Evolutionary conservation across 176 grass and related monocot species (phyloP).

Genomic region (Raddia guianensis): DNA sequence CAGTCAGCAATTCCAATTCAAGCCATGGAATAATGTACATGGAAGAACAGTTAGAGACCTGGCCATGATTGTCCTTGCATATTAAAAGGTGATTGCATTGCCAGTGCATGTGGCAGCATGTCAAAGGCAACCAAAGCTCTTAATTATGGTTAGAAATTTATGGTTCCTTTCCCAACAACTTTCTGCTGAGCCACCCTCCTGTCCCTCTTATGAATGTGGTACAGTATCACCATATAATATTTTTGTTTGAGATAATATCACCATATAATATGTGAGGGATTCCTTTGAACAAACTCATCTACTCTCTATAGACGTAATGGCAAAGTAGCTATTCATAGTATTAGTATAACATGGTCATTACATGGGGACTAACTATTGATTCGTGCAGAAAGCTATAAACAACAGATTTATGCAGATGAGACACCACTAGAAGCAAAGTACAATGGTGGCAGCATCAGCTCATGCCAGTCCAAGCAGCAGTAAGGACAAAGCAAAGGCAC

Average conservation of each 20-base stretch:
- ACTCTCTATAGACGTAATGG: not conserved
- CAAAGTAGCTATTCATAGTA: not conserved
- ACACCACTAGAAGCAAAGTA: conserved; percentile 42
- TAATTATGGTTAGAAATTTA: conserved; percentile 26
- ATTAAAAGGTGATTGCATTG: conserved; percentile 7
- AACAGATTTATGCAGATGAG: conserved; percentile 33
- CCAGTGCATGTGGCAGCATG: conserved; percentile 14
- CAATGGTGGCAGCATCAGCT: conserved; percentile 32
- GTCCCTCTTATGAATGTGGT: conserved; percentile 21
- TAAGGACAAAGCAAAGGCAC: conserved; percentile 49
- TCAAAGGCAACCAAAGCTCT: conserved; percentile 19
- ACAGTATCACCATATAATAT: not conserved
- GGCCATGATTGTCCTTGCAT: conserved; percentile 20
- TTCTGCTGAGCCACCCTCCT: not conserved
- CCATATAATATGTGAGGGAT: not conserved
- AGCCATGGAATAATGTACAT: not conserved
- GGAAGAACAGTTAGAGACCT: not conserved
- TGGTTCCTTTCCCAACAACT: conserved; percentile 44
- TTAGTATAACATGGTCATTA: not conserved
- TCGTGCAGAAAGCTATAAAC: conserved; percentile 39
- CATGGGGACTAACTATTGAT: not conserved
- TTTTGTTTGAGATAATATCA: too few relatives aligned
- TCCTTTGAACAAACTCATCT: not conserved
- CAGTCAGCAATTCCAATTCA: not conserved
- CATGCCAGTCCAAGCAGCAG: conserved; percentile 1